Percentiles rank a stretch among this genome's conserved stretches.
Evolutionary conservation across 495 filamentous ascomycete species (phyloP).

Genomic region (Rusavskia elegans): DNA sequence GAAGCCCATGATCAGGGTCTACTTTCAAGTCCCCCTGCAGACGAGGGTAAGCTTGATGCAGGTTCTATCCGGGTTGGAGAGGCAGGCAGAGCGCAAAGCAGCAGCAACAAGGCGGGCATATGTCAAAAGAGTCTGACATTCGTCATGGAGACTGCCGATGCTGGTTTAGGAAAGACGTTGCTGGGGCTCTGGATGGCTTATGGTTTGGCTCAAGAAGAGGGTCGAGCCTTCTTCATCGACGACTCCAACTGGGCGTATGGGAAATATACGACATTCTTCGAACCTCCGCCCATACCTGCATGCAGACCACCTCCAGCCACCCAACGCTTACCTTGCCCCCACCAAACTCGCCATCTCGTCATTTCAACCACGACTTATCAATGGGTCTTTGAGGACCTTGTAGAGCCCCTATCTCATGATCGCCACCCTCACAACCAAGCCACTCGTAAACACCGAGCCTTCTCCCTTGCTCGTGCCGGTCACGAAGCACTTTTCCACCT

Average conservation of each 20-base stretch:
- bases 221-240: constrained; percentile 57
- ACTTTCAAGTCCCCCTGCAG: constrained; percentile 20
- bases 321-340: constrained; percentile 56
- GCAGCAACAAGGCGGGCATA: constrained; percentile 10
- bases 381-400: constrained; percentile 39
- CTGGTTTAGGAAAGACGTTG: constrained; percentile 51
- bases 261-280: constrained; percentile 48
- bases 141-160: constrained; percentile 48
- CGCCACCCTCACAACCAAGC: constrained; percentile 8
- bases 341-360: constrained; percentile 47
- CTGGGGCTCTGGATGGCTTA: constrained; percentile 65
- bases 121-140: constrained; percentile 56
- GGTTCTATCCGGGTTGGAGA: too few species aligned
- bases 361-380: constrained; percentile 45
- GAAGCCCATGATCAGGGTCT: constrained; percentile 43
- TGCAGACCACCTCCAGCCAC: constrained; percentile 46
- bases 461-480: constrained; percentile 41
- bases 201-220: constrained; percentile 52
- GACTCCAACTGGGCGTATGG: constrained; percentile 67
- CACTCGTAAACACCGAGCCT: constrained; percentile 36
- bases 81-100: neutral
- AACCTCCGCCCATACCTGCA: constrained; percentile 34
- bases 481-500: constrained; percentile 51
- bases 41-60: too few species aligned
- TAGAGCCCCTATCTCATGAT: constrained; percentile 34